Evolutionary conservation across 495 filamentous ascomycete species (phyloP), one percentile per base, ranked within the genome.

Genomic region (Aspergillus olivimuriae): DNA sequence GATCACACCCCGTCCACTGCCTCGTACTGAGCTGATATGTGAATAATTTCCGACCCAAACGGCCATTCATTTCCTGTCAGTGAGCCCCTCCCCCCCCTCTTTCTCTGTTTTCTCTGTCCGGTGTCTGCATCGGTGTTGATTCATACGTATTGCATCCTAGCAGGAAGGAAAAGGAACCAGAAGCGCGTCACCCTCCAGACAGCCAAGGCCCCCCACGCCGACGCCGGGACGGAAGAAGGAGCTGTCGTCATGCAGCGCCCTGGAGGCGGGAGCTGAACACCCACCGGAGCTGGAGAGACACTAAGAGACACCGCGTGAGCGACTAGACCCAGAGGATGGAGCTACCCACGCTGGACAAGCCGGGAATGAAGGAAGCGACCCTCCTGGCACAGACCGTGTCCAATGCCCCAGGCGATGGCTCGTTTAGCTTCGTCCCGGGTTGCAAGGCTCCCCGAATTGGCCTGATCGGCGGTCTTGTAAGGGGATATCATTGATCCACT

Each of bases 231-330:
- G n/a, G n/a, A n/a, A n/a, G n/a, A n/a, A n/a, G 26, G 26, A 24
- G 24, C 17, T 9, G 18, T 16, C 18, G 40, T 21, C 17, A 23
- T n/a, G 11, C 30, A 15, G 40, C 32, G 20, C 40, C 19, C n/a
- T n/a, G 3, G 2, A 37, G 39, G 45, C 30, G 32, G 23, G 34
- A 48, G 33, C 39, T 43, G 46, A 46, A 46, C 39, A 34, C 12
- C 18, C 14, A 24, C n/a, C 20, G 19, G 24, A 14, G 26, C 30
- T 33, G 41, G 28, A 30, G 31, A n/a, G n/a, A n/a, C n/a, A n/a
- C 28, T n/a, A 34, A 16, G 34, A 11, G 5, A 4, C 28, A 21
- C 31, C 31, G 31, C 28, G 21, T 34, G 28, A 19, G 20, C 26
- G 3, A 34, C 4, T 11, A 21, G n/a, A n/a, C n/a, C n/a, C n/a